Evolutionary conservation across 306 rosid species (phyloP).

Genomic region (Casuarina equisetifolia): DNA sequence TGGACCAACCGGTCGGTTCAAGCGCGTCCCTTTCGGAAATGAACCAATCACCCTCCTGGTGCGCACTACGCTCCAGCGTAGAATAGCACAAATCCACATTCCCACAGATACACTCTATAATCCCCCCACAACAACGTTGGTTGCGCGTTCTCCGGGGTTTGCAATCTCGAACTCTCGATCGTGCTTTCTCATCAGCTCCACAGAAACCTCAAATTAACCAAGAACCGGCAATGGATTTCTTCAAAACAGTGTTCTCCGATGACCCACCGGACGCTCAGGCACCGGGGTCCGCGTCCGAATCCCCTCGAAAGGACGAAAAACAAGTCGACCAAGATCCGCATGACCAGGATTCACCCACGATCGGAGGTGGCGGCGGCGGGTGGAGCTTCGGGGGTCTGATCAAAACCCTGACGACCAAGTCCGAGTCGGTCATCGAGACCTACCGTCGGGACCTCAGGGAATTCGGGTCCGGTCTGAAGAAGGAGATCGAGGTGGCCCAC

Average conservation of each 20-base stretch:
- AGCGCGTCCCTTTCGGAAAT: background rate
- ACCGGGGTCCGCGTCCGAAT: conserved; percentile 21
- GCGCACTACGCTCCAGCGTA: conserved; percentile 4
- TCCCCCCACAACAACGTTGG: background rate
- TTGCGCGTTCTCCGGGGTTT: conserved; percentile 2
- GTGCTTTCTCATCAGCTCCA: background rate
- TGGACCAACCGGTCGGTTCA: background rate
- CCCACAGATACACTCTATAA: background rate
- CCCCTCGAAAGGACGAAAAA: background rate
- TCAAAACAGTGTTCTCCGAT: conserved; percentile 76
- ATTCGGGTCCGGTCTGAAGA: conserved; percentile 68
- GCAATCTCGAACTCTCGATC: background rate
- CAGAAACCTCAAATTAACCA: background rate
- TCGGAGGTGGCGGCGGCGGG: conserved; percentile 16
- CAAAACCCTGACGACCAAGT: conserved; percentile 53
- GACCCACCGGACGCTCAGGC: conserved; percentile 45
- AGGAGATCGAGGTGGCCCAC: conserved; percentile 85
- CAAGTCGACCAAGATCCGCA: too few relatives aligned
- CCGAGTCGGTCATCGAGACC: conserved; percentile 87
- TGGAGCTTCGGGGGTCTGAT: conserved; percentile 87
- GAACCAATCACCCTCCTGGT: background rate
- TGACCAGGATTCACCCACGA: background rate
- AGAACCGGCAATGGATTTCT: conserved; percentile 60
- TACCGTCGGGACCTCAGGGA: conserved; percentile 88
- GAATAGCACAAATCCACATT: background rate